phyloP scores from a whole-genome alignment of 805 yeast species.

The Candida koratica region DNA sequence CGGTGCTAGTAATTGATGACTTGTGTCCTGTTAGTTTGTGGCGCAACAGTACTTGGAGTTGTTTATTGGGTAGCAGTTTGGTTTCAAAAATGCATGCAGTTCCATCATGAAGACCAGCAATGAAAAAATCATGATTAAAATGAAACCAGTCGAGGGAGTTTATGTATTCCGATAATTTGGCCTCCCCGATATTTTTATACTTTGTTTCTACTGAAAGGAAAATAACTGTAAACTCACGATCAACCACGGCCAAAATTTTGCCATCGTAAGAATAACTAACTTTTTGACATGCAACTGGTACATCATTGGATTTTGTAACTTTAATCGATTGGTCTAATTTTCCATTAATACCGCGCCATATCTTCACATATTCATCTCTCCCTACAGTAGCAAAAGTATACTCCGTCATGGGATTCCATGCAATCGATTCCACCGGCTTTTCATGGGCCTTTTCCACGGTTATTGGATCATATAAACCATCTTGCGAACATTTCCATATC shows the following conservation, averaged over 20 bases:
- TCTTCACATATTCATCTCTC: slow-evolving; percentile 41
- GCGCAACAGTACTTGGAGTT: slow-evolving; percentile 5
- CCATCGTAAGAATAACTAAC: slow-evolving; percentile 47
- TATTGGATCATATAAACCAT: slow-evolving; percentile 32
- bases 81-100: slow-evolving; percentile 25
- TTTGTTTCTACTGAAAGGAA: slow-evolving; percentile 32
- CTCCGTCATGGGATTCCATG: slow-evolving; percentile 50
- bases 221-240: slow-evolving; percentile 33
- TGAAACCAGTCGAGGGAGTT: slow-evolving; percentile 47
- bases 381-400: slow-evolving; percentile 48
- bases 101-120: slow-evolving; percentile 48
- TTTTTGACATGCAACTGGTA: slow-evolving; percentile 14
- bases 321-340: slow-evolving; percentile 26
- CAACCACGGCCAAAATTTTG: slow-evolving; percentile 40
- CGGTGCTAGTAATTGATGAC: slow-evolving; percentile 45
- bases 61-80: slow-evolving; percentile 5
- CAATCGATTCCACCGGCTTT: slow-evolving; percentile 35
- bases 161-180: slow-evolving; percentile 25
- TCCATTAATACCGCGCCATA: slow-evolving; percentile 44
- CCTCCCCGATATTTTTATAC: slow-evolving; percentile 24
- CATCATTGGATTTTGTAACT: slow-evolving; percentile 17
- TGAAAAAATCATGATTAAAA: slow-evolving; percentile 29
- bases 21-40: slow-evolving; percentile 41
- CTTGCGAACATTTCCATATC: slow-evolving; percentile 32
- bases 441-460: slow-evolving; percentile 40